Conservation (phyloP, 2,329 filamentous ascomycete genomes). For the Nemania sp. region DNA sequence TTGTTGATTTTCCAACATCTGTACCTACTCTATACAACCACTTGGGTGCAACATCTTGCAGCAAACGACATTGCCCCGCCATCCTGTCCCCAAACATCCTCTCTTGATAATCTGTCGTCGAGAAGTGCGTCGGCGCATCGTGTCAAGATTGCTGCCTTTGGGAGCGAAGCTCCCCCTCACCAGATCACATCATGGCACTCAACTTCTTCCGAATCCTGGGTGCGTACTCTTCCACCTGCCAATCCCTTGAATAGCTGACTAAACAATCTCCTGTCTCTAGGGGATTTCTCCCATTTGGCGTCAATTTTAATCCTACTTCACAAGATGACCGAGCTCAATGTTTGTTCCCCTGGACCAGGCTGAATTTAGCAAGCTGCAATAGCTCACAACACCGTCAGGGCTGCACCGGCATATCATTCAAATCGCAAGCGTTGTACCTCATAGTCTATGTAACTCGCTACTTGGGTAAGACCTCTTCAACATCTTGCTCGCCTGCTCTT, state of each 20-base stretch:
- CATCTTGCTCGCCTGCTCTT: background rate
- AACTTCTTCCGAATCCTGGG: constrained; percentile 64
- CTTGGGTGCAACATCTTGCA: background rate
- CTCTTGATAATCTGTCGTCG: constrained; percentile 11
- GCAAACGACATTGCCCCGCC: background rate
- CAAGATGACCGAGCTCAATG: constrained; percentile 93
- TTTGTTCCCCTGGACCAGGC: constrained; percentile 51
- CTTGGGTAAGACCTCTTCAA: constrained; percentile 61
- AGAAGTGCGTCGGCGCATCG: constrained; percentile 26
- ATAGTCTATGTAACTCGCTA: constrained; percentile 94
- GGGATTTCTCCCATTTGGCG: constrained; percentile 91
- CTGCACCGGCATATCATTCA: constrained; percentile 97
- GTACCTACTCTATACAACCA: background rate
- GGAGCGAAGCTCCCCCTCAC: constrained; percentile 31
- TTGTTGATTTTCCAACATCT: constrained; percentile 24
- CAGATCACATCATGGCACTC: constrained; percentile 49
- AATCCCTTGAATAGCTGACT: constrained; percentile 17
- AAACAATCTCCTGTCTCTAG: constrained; percentile 51
- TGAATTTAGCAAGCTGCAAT: constrained; percentile 21
- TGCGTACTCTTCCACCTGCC: constrained; percentile 41
- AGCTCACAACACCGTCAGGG: constrained; percentile 63
- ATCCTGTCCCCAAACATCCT: background rate
- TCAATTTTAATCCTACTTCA: constrained; percentile 94
- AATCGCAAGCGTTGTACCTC: constrained; percentile 94
- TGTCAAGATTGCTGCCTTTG: constrained; percentile 20